Conservation (phyloP, 768 basidiomycete species). For the Leccinum barrowsii region DNA sequence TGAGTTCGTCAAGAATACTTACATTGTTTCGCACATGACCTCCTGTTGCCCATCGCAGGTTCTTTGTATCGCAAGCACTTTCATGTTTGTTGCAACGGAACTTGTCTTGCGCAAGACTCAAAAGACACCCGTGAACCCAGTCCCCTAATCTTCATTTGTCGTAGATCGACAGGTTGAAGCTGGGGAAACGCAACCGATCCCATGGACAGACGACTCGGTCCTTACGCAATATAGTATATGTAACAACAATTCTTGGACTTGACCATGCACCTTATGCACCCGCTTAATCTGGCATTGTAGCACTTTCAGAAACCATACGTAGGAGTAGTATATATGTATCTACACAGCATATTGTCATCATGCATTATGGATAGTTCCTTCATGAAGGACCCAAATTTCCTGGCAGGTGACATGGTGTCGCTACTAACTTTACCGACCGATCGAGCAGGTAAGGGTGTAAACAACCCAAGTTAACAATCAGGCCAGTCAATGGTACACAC, state of each 20-base stretch:
- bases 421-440: too few species aligned
- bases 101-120: slow-evolving; percentile 3
- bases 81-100: slow-evolving; percentile 12
- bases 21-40: background rate
- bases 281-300: background rate
- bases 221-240: background rate
- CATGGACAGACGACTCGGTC: background rate
- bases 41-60: slow-evolving; percentile 5
- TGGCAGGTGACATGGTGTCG: background rate
- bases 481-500: too few species aligned
- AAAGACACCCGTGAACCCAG: background rate
- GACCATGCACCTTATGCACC: background rate
- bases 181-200: background rate
- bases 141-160: background rate
- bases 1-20: slow-evolving; percentile 11
- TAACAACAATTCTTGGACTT: background rate
- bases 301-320: background rate
- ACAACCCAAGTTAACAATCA: too few species aligned
- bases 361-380: background rate
- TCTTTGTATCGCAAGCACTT: slow-evolving; percentile 16
- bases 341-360: too few species aligned
- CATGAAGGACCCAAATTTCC: background rate
- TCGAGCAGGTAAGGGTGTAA: too few species aligned
- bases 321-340: background rate
- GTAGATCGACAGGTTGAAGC: background rate